These are phyloP conservation scores for Raphanus raphanistrum DNA, from an alignment of 345 rosid genomes.

Conservation along the genomic window DNA sequence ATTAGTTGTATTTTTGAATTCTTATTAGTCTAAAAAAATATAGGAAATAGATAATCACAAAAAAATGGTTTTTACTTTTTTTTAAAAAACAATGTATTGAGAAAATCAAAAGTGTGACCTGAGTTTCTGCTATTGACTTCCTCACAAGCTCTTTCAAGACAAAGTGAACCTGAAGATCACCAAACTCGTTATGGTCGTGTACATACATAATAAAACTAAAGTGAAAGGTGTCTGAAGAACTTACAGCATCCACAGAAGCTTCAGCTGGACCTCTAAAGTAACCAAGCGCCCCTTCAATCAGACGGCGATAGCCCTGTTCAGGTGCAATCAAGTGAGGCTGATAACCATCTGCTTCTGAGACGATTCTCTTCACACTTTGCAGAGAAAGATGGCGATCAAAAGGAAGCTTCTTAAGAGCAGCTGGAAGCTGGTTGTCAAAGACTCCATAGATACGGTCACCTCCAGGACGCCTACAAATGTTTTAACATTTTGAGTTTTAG, in stretches of 20 bases:
- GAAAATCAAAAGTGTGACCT: conserved; percentile 41
- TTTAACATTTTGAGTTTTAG: background rate
- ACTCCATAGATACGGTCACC: conserved; percentile 88
- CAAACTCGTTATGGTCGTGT: conserved; percentile 4
- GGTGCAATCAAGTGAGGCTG: conserved; percentile 91
- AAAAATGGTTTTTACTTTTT: too few relatives aligned
- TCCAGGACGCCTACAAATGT: conserved; percentile 63
- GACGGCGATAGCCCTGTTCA: conserved; percentile 80
- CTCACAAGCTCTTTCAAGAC: conserved; percentile 80
- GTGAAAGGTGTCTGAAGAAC: conserved; percentile 24
- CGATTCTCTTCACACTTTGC: conserved; percentile 72
- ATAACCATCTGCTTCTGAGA: conserved; percentile 86
- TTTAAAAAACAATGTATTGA: background rate
- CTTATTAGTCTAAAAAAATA: too few relatives aligned
- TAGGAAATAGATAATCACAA: too few relatives aligned
- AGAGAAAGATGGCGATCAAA: conserved; percentile 83
- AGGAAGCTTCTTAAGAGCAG: conserved; percentile 86
- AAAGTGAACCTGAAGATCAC: conserved; percentile 60
- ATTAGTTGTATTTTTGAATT: too few relatives aligned
- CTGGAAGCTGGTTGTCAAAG: conserved; percentile 84
- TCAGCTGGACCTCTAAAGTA: conserved; percentile 89
- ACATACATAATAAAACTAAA: background rate
- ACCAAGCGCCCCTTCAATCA: conserved; percentile 63
- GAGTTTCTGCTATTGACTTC: conserved; percentile 70
- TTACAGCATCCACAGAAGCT: conserved; percentile 88